Evolutionary conservation across 768 basidiomycete genomes (phyloP).

Genomic region (Phanerochaete carnosa): DNA sequence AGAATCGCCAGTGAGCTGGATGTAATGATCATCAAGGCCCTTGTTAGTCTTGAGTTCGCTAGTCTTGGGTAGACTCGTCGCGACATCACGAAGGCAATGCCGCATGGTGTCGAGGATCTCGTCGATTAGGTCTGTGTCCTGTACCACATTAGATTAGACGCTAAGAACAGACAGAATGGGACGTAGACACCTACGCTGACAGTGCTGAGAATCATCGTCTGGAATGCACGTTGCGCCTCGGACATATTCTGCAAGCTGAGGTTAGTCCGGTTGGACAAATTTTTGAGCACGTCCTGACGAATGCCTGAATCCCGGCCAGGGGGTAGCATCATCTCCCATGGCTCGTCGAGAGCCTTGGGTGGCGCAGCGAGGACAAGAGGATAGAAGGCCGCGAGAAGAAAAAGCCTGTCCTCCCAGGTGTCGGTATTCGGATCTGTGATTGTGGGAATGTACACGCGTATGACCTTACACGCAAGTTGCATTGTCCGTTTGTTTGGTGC

Average conservation of each 20-base stretch:
- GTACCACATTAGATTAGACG: too few species aligned
- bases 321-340: conserved; percentile 47
- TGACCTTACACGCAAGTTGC: conserved; percentile 55
- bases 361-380: conserved; percentile 51
- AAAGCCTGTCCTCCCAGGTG: conserved; percentile 58
- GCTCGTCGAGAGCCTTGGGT: conserved; percentile 18
- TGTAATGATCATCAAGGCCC: not conserved
- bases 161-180: not conserved
- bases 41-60: not conserved
- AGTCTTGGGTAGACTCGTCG: not conserved
- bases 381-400: conserved; percentile 64
- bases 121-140: not conserved
- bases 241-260: not conserved
- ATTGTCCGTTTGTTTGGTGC: conserved; percentile 58
- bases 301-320: conserved; percentile 57
- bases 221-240: conserved; percentile 38
- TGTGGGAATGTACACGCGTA: conserved; percentile 38
- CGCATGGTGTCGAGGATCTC: conserved; percentile 1
- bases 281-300: conserved; percentile 46
- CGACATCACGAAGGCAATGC: not conserved
- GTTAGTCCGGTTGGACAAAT: conserved; percentile 20
- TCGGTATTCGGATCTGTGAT: conserved; percentile 40
- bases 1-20: not conserved
- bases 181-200: conserved; percentile 54
- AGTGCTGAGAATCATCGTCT: conserved; percentile 63